These are phyloP conservation scores for Croton setiger DNA, from an alignment of 441 rosid genomes.

Conservation along the genomic window DNA sequence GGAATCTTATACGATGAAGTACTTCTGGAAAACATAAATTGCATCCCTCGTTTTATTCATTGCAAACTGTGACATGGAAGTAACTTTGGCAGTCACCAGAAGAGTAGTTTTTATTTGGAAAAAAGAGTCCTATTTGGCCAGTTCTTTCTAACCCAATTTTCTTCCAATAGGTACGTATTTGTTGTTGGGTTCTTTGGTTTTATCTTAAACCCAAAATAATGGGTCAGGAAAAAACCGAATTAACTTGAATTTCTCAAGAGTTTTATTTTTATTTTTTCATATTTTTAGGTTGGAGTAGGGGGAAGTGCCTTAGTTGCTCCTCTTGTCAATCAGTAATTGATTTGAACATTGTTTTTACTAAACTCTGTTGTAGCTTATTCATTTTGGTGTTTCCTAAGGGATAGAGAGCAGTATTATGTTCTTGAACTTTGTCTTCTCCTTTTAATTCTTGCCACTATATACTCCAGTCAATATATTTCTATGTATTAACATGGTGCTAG, in stretches of 20 bases:
- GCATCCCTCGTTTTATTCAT: neutral
- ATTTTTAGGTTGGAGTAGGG: neutral
- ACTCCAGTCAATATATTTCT: neutral
- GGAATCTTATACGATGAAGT: neutral
- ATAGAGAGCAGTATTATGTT: neutral
- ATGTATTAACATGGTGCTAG: neutral
- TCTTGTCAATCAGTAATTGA: neutral
- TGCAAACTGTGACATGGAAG: neutral
- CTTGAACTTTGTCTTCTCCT: neutral
- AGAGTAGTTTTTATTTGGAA: neutral
- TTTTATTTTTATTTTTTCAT: neutral
- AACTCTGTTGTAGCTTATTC: neutral
- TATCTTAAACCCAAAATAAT: neutral
- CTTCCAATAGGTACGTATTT: constrained; percentile 11
- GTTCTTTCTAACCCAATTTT: neutral
- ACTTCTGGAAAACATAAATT: neutral
- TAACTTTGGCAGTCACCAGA: neutral
- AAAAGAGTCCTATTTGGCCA: neutral
- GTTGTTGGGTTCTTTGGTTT: neutral
- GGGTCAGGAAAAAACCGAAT: neutral
- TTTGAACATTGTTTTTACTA: neutral
- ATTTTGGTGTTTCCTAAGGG: neutral
- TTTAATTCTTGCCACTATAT: neutral
- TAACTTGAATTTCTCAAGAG: neutral
- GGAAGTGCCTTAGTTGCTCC: neutral